Evolutionary conservation across 257 asterid genomes (phyloP).

Genomic region (Plantago major): DNA sequence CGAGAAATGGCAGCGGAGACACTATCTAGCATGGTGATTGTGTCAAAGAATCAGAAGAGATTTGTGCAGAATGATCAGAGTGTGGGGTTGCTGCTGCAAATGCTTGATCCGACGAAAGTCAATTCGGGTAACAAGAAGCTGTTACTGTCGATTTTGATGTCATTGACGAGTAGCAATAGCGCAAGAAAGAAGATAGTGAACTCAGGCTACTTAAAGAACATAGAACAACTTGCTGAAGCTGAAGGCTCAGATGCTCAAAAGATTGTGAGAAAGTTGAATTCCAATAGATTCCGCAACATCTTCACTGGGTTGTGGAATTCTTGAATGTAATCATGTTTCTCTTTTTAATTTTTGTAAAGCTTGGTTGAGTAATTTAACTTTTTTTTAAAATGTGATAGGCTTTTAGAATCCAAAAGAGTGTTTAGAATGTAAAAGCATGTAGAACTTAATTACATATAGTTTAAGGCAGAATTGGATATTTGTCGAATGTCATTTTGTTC

Average conservation of each 20-base stretch:
- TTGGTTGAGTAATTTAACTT: constrained; percentile 18
- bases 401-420: constrained; percentile 19
- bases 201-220: constrained; percentile 64
- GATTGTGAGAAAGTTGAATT: constrained; percentile 62
- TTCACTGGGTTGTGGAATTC: constrained; percentile 71
- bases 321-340: constrained; percentile 22
- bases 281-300: constrained; percentile 50
- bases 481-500: constrained; percentile 14
- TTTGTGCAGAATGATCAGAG: constrained; percentile 70
- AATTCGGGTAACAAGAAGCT: constrained; percentile 61
- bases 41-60: constrained; percentile 60
- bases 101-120: constrained; percentile 62
- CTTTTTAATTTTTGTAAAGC: constrained; percentile 32
- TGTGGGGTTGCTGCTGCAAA: constrained; percentile 50
- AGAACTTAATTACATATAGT: constrained; percentile 7
- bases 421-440: constrained; percentile 21
- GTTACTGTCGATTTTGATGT: constrained; percentile 70
- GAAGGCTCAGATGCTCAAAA: constrained; percentile 81
- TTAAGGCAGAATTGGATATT: background rate
- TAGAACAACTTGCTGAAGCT: constrained; percentile 74
- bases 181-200: constrained; percentile 80
- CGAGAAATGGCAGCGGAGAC: constrained; percentile 82
- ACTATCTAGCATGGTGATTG: constrained; percentile 59
- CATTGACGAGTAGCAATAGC: constrained; percentile 56
- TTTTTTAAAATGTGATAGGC: constrained; percentile 17